Conservation (phyloP, 1,284 basidiomycete genomes). For the Rugosomyces carneus region DNA sequence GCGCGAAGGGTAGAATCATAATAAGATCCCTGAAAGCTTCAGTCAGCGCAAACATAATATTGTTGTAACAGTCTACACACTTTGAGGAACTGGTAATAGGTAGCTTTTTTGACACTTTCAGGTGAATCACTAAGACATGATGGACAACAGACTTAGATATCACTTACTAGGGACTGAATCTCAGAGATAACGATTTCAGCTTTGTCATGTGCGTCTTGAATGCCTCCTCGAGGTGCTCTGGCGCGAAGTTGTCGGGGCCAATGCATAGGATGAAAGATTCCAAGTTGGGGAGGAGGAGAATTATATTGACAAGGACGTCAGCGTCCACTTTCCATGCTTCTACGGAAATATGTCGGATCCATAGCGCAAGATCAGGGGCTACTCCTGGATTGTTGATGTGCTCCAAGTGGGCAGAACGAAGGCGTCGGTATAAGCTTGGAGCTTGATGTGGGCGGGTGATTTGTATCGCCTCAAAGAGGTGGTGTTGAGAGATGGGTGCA, state of each 20-base stretch:
- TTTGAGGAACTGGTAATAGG: conserved; percentile 65
- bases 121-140: background rate
- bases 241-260: conserved; percentile 57
- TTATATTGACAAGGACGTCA: conserved; percentile 52
- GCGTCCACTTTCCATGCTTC: conserved; percentile 59
- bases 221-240: conserved; percentile 60
- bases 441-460: conserved; percentile 40
- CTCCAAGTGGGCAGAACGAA: conserved; percentile 28
- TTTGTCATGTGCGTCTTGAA: conserved; percentile 34
- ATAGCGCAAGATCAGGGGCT: conserved; percentile 19
- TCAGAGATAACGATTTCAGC: conserved; percentile 42
- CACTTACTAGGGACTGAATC: conserved; percentile 67
- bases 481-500: conserved; percentile 42
- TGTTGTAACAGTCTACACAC: conserved; percentile 24
- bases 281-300: conserved; percentile 45
- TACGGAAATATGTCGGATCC: conserved; percentile 43
- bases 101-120: conserved; percentile 57
- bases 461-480: conserved; percentile 45
- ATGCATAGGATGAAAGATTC: conserved; percentile 45
- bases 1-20: conserved; percentile 55
- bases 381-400: conserved; percentile 8
- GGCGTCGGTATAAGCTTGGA: conserved; percentile 39
- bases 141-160: conserved; percentile 1
- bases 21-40: conserved; percentile 48
- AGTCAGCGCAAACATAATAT: background rate